Evolutionary conservation across 2,329 filamentous ascomycete genomes (phyloP).

Genomic region (Mollisia scopiformis): DNA sequence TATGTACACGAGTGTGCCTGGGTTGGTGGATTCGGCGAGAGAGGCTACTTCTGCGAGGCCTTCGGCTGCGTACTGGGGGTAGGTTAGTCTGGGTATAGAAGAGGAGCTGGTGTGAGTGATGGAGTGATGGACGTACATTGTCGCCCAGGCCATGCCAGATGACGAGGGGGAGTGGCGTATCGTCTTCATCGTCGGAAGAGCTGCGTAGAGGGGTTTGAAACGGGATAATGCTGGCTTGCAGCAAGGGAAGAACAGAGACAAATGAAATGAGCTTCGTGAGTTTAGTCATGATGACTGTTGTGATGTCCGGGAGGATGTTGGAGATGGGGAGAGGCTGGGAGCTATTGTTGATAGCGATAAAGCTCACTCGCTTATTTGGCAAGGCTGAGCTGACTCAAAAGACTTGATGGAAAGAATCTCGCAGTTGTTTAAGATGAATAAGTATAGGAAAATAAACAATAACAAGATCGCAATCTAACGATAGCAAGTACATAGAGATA

Average conservation of each 20-base stretch:
- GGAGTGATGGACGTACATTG: slow-evolving; percentile 39
- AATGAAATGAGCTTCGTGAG: not conserved
- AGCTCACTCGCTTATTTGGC: not conserved
- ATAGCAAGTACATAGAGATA: too few species aligned
- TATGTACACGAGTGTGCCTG: slow-evolving; percentile 82
- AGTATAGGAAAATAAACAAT: too few species aligned
- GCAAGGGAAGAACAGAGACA: not conserved
- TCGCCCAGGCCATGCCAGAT: slow-evolving; percentile 91
- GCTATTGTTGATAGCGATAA: not conserved
- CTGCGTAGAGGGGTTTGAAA: not conserved
- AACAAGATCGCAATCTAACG: too few species aligned
- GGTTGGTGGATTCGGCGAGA: slow-evolving; percentile 74
- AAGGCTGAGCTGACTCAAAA: not conserved
- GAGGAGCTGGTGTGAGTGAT: not conserved
- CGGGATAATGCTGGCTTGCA: not conserved
- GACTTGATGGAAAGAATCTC: too few species aligned
- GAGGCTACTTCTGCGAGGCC: slow-evolving; percentile 72
- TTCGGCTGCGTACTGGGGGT: slow-evolving; percentile 63
- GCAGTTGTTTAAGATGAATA: too few species aligned
- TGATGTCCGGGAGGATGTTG: not conserved
- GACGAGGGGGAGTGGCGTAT: slow-evolving; percentile 82
- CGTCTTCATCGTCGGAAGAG: slow-evolving; percentile 36
- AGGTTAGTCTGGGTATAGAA: not conserved
- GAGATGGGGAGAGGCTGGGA: not conserved
- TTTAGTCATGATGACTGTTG: not conserved